Base-by-base conservation (phyloP, 2,329 filamentous ascomycete genomes). In the Ophiostoma novo-ulmi region DNA sequence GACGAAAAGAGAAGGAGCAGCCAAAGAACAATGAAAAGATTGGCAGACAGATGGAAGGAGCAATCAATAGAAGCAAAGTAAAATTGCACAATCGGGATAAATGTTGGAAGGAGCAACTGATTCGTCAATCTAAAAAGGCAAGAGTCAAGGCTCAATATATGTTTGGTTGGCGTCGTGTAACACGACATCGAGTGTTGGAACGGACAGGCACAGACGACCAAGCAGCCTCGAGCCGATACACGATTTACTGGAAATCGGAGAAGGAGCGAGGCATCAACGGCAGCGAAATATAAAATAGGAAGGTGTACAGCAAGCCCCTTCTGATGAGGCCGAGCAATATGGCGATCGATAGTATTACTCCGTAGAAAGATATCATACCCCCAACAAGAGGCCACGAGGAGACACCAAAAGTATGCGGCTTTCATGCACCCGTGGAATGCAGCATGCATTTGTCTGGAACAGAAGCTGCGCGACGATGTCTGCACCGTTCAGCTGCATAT, bases 91-190 rank as follows among this genome's bases (percentile, higher is more conserved):
- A 38, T n/a, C 4, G 5, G 6, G 14, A 61, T 31, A 5, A 36
- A 64, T 64, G n/a, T 13, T 38, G 61, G 61, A 36, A 64, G 31
- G 26, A n/a, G 35, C 61, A 20, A 36, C n/a, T n/a, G 61, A 63
- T 36, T 11, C 11, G 13, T 14, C 35, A 35, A n/a, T 38, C 10
- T 3, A 65, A 65, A 39, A 38, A 35, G 17, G 55, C 26, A 31
- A 22, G 48, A 55, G n/a, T 26, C 26, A 64, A 63, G 13, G 11
- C n/a, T 36, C 35, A 11, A 39, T 5, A 8, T n/a, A 22, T 39
- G 55, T 55, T 44, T 55, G n/a, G n/a, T 26, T 5, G 26, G 11
- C 6, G 31, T 64, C 61, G 61, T 36, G 55, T 61, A 61, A 14
- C 20, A 38, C 63, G 35, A 36, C 20, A 35, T 39, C 63, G 63